Base-by-base conservation (phyloP, 345 rosid species). In the Moringa oleifera region DNA sequence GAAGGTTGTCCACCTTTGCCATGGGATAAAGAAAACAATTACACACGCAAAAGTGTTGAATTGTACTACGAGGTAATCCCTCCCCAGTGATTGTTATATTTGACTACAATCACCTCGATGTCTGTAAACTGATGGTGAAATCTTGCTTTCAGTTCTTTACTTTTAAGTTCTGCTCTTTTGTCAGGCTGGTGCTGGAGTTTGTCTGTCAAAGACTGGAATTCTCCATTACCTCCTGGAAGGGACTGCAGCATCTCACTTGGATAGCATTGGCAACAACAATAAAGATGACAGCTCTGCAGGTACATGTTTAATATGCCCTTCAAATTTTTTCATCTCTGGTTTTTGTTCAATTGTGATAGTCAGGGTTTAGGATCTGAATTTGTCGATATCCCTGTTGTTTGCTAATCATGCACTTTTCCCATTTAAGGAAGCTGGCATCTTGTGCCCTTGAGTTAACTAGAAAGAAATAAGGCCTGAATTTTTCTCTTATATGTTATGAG, bases 51-150 rank as follows among this genome's bases (percentile, higher is more conserved):
- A 57, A 79, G 80, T 53, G 68, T 93, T 70, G 94, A 93, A 80
- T 68, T 93, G 37, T 88, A 86, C 78, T 90, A 84, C 53, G 94
- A 90, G 94, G 98, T 93, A 80, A 66, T 68, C 62, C 19, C 25
- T 68, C 52, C n/a, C 21, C 3, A 46, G 20, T 59, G 24, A 58
- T 58, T 21, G 23, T 41, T 47, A 49, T 41, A 16, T 1, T 41
- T 11, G 47, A 41, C 47, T 33, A 33, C 37, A 11, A 11, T 33
- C 11, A 33, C 37, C 5, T 33, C n/a, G n/a, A 33, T 41, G 6
- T 7, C 12, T 41, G 17, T 7, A 16, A 41, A 1, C 12, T 15
- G 12, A 41, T 41, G 12, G 9, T 33, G 37, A 4, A 33, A 33
- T 33, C 11, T 4, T 11, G 1, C 47, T 41, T 20, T 62, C 15